These are phyloP conservation scores for Trichomonas tenax DNA, from an alignment of 208 protist genomes.

Conservation along the genomic window DNA sequence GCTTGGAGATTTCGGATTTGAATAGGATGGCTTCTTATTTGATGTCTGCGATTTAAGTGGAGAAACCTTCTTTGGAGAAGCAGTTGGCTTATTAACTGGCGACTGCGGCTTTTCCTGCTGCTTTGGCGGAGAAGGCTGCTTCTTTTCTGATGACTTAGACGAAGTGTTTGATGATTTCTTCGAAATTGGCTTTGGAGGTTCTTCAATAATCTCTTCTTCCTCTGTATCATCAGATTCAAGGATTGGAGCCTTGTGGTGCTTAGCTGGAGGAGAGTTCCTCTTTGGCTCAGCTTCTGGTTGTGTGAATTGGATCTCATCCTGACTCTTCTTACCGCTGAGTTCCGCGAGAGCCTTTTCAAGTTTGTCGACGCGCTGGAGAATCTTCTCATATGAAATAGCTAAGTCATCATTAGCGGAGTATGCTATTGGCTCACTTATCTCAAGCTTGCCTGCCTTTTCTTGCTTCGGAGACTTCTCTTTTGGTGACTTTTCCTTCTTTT, in stretches of 20 bases:
- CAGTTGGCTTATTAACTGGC: neutral
- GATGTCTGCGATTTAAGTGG: no score
- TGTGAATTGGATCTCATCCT: neutral
- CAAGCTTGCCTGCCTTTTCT: neutral
- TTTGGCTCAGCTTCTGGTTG: neutral
- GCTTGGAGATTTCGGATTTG: neutral
- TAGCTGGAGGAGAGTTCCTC: neutral
- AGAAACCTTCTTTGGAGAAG: no score
- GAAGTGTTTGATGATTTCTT: neutral
- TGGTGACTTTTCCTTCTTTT: neutral
- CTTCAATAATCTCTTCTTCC: no score
- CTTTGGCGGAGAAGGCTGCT: neutral
- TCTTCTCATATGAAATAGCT: neutral
- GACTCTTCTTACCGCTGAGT: neutral
- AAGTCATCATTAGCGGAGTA: neutral
- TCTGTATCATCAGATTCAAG: neutral
- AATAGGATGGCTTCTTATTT: no score
- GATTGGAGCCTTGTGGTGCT: neutral
- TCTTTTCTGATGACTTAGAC: neutral
- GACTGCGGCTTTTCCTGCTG: no score
- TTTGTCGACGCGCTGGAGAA: neutral
- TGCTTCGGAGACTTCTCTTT: neutral
- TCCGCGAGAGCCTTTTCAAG: neutral
- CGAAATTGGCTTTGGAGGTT: no score
- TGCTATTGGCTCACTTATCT: neutral